Evolutionary conservation across 805 yeast genomes (phyloP).

Genomic region (Yamadazyma scolyti): DNA sequence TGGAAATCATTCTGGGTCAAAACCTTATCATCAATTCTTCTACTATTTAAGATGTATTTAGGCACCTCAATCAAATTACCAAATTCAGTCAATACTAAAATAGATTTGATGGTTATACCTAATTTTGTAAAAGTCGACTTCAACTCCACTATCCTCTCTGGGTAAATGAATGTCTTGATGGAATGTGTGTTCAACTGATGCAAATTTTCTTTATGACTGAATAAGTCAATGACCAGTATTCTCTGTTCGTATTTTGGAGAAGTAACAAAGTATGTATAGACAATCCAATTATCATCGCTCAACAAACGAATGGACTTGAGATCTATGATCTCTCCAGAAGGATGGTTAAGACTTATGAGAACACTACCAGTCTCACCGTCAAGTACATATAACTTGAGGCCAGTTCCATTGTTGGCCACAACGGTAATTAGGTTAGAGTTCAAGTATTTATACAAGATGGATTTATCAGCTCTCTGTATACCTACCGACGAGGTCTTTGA

Average conservation of each 20-base stretch:
- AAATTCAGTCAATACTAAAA: conserved; percentile 53
- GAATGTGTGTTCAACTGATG: conserved; percentile 20
- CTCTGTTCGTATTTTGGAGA: conserved; percentile 49
- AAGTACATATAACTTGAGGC: conserved; percentile 49
- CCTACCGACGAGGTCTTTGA: conserved; percentile 53
- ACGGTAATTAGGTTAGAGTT: conserved; percentile 64
- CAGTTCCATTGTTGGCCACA: conserved; percentile 24
- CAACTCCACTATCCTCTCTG: conserved; percentile 53
- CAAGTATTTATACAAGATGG: conserved; percentile 79
- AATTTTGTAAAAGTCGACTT: conserved; percentile 36
- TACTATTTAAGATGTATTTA: conserved; percentile 60
- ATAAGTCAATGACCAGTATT: conserved; percentile 73
- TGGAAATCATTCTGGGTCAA: conserved; percentile 49
- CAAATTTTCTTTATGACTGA: conserved; percentile 45
- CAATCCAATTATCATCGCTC: conserved; percentile 81
- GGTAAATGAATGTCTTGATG: conserved; percentile 57
- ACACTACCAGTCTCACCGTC: conserved; percentile 71
- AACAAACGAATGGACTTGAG: conserved; percentile 45
- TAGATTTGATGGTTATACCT: conserved; percentile 45
- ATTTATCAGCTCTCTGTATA: conserved; percentile 60
- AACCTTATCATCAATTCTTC: conserved; percentile 58
- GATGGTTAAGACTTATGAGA: conserved; percentile 42
- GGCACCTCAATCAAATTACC: conserved; percentile 74
- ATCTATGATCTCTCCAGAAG: conserved; percentile 36
- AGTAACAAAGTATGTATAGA: conserved; percentile 58